Evolutionary conservation across 495 filamentous ascomycete genomes (phyloP), one percentile per base, ranked within the genome.

Genomic region (Lineolata rhizophorae): DNA sequence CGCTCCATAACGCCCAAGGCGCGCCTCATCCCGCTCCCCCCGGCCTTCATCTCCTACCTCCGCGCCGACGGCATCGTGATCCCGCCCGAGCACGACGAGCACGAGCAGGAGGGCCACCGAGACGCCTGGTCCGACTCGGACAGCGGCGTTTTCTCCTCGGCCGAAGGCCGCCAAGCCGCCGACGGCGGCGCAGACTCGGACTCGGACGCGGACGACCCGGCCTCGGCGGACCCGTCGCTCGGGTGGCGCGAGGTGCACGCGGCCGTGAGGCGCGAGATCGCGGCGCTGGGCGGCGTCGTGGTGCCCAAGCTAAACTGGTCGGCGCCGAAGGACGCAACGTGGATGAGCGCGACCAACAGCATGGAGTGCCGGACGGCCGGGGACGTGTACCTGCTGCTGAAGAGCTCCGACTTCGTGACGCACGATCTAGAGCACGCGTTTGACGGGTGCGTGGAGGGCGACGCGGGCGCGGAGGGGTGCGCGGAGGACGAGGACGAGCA

Each of bases 241-340:
- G 52, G 54, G 19, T 76, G 72, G 69, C 64, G 61, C 4, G 72
- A 78, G 13, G 64, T 84, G 2, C 90, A 99, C 53, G 48, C 64
- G 22, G 49, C 64, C 30, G 75, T 99, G 46, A 75, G 72, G 51
- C 49, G 60, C 11, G 74, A 69, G 3, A 93, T 99, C 40, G 44
- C 62, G 2, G 69, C 77, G 35, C 63, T 94, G 0, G 80, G 76
- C 20, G 85, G 87, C 36, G 69, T 67, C 20, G 83, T 83, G 0
- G 67, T 70, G 0, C 90, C 90, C 2, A 99, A 99, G 46, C 59
- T 99, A 16, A 93, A 95, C 59, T 99, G 87, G 87, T 92, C 83
- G 18, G 69, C 78, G 3, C 87, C 87, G 0, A 94, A 94, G 50
- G 87, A 99, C 48, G 90, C 87, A 5, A 78, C 76, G n/a, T 94